Conservation (phyloP, 306 rosid species). For the Ochetophila trinervis region DNA sequence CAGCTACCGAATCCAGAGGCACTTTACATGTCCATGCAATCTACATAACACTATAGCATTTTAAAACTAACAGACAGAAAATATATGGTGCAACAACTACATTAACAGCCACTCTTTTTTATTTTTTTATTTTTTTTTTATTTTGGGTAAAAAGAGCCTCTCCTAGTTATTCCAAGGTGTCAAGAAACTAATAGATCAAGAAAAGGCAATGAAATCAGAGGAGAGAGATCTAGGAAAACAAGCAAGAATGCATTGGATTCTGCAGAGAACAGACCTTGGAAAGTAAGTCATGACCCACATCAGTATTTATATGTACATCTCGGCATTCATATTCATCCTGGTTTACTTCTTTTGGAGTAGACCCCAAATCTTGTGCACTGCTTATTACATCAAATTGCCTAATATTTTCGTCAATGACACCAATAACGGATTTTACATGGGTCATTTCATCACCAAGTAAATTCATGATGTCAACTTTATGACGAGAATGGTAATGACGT, state of each 20-base stretch:
- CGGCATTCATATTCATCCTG: slow-evolving; percentile 51
- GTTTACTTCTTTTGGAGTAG: slow-evolving; percentile 41
- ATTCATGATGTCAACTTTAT: slow-evolving; percentile 47
- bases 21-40: no score
- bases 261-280: slow-evolving; percentile 48
- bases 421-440: slow-evolving; percentile 48
- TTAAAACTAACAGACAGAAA: no score
- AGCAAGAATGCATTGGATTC: slow-evolving; percentile 12
- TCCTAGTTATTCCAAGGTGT: background rate
- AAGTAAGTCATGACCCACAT: slow-evolving; percentile 30
- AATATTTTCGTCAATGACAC: slow-evolving; percentile 50
- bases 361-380: slow-evolving; percentile 28
- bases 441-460: slow-evolving; percentile 66
- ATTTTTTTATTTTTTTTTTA: no score
- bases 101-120: background rate
- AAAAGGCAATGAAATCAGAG: background rate
- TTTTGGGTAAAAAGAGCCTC: background rate
- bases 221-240: background rate
- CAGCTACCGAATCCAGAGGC: no score
- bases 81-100: no score
- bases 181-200: background rate
- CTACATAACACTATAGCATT: no score
- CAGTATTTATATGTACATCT: slow-evolving; percentile 52
- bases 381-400: slow-evolving; percentile 39
- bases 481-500: slow-evolving; percentile 48